phyloP scores from a whole-genome alignment of 116 monocot species.

The Trichopus zeylanicus region DNA sequence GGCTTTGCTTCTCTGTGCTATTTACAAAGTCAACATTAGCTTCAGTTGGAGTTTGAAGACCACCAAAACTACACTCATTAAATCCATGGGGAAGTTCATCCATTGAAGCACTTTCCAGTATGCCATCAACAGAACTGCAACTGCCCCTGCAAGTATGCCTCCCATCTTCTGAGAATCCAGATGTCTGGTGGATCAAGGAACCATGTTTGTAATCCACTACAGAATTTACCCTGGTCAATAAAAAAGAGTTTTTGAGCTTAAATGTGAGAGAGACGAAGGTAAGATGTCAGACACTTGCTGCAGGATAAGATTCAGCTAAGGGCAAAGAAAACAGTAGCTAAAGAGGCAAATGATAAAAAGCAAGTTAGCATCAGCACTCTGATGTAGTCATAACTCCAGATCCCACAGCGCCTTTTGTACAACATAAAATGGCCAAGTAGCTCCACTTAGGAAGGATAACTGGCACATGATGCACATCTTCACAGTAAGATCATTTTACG shows the following conservation, averaged over 20 bases:
- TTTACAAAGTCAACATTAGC: slow-evolving; percentile 26
- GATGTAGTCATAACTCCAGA: too few species aligned
- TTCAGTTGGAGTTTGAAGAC: slow-evolving; percentile 14
- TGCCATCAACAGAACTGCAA: slow-evolving; percentile 31
- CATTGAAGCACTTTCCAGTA: slow-evolving; percentile 21
- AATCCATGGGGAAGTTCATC: slow-evolving; percentile 10
- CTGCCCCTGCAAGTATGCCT: slow-evolving; percentile 32
- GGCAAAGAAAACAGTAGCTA: too few species aligned
- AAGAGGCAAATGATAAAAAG: too few species aligned
- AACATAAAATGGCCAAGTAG: too few species aligned
- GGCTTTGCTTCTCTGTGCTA: slow-evolving; percentile 5
- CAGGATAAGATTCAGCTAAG: too few species aligned
- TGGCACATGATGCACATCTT: too few species aligned
- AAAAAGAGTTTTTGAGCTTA: neutral
- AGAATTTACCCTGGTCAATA: neutral
- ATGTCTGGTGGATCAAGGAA: slow-evolving; percentile 17
- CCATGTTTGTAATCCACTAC: slow-evolving; percentile 16
- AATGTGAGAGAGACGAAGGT: too few species aligned
- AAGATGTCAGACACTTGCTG: too few species aligned
- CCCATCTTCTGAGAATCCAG: slow-evolving; percentile 22
- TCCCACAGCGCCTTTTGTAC: too few species aligned
- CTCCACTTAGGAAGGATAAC: too few species aligned
- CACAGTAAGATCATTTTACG: too few species aligned
- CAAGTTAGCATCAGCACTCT: too few species aligned
- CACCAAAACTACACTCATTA: slow-evolving; percentile 9